Evolutionary conservation across 73 alveolate species (phyloP).

Genomic region (Blepharisma stoltei): DNA sequence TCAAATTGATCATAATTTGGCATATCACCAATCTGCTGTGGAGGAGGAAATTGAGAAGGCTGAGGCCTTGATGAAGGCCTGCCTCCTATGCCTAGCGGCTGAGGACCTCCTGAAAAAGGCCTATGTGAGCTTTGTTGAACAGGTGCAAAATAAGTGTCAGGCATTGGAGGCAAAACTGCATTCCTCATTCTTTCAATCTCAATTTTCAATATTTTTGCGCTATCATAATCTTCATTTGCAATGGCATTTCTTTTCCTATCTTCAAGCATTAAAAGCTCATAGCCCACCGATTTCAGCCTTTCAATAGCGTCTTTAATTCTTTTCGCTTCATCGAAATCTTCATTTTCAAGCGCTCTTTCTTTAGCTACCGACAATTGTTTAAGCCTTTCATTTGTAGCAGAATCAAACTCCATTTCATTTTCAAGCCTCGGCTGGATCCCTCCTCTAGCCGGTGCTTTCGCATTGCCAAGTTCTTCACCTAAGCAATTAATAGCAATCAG

Average conservation of each 20-base stretch:
- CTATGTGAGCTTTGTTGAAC: constrained; percentile 1
- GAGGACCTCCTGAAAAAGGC: constrained; percentile 38
- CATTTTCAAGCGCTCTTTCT: constrained; percentile 91
- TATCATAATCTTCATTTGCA: constrained; percentile 89
- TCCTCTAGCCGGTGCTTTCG: not conserved
- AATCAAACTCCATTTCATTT: constrained; percentile 75
- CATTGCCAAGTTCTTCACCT: constrained; percentile 57
- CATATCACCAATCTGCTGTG: constrained; percentile 16
- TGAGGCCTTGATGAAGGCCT: not conserved
- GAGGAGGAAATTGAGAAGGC: constrained; percentile 12
- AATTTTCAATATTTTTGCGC: constrained; percentile 83
- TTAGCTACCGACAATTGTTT: constrained; percentile 80
- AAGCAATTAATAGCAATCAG: constrained; percentile 79
- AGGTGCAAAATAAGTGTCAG: constrained; percentile 25
- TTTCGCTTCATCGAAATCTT: constrained; percentile 95
- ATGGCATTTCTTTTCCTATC: constrained; percentile 92
- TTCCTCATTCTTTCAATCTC: constrained; percentile 87
- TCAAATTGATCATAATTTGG: not conserved
- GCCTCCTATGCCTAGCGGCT: constrained; percentile 31
- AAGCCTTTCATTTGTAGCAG: constrained; percentile 78
- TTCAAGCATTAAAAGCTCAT: constrained; percentile 63
- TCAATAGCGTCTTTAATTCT: constrained; percentile 84
- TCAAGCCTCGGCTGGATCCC: constrained; percentile 44
- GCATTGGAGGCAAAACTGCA: constrained; percentile 67
- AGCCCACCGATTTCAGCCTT: constrained; percentile 70